Evolutionary conservation across 2,329 filamentous ascomycete species (phyloP).

Genomic region (Grosmannia penicillata): DNA sequence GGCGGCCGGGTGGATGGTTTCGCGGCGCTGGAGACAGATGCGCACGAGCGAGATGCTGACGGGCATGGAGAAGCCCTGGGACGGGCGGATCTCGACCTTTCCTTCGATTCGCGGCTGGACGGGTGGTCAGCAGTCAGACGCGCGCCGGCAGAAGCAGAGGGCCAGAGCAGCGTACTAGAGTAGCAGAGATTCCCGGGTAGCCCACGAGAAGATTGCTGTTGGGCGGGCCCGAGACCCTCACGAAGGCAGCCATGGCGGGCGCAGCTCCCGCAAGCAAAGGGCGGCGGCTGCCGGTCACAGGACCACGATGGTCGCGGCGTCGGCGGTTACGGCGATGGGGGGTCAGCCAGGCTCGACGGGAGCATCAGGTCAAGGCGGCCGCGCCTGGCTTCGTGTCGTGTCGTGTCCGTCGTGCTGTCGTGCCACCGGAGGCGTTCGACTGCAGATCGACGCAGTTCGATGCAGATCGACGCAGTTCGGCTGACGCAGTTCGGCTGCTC

Average conservation of each 20-base stretch:
- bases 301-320: background rate
- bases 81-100: constrained; percentile 89
- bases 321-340: no score
- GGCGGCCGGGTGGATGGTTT: constrained; percentile 92
- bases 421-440: no score
- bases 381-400: no score
- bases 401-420: no score
- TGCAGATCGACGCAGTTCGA: no score
- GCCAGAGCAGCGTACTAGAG: constrained; percentile 55
- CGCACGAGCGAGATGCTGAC: constrained; percentile 86
- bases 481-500: no score
- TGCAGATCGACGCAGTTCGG: no score
- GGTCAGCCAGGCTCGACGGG: no score
- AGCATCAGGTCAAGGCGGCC: no score
- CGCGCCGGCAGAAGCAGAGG: no score
- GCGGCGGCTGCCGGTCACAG: background rate
- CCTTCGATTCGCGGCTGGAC: constrained; percentile 85
- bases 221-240: constrained; percentile 91
- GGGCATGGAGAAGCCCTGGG: constrained; percentile 70
- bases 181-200: constrained; percentile 95
- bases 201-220: constrained; percentile 95
- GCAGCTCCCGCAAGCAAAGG: constrained; percentile 6
- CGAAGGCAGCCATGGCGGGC: constrained; percentile 32
- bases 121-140: background rate
- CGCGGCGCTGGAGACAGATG: constrained; percentile 82